Percentiles rank a stretch among this genome's conserved stretches.
These are phyloP conservation scores for Akanthomyces dipterigenus DNA, from an alignment of 2,329 filamentous ascomycete species.

Conservation along the genomic window DNA sequence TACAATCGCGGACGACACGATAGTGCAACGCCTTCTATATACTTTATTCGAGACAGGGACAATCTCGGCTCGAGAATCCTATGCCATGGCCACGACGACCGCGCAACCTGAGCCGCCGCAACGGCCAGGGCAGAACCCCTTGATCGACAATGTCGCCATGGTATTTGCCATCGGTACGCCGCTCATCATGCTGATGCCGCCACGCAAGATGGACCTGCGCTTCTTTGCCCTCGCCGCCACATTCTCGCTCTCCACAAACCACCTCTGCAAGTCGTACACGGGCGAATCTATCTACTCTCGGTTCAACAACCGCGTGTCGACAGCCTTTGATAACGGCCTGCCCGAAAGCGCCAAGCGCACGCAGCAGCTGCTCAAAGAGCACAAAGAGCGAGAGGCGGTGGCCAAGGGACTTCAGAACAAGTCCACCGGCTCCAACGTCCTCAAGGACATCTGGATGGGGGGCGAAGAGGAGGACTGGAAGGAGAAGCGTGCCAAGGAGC, in stretches of 20 bases:
- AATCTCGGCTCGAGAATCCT: background rate
- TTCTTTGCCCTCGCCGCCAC: slow-evolving; percentile 42
- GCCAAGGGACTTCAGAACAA: slow-evolving; percentile 19
- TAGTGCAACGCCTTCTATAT: background rate
- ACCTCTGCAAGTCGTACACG: slow-evolving; percentile 50
- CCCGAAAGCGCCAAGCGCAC: slow-evolving; percentile 48
- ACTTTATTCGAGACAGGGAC: background rate
- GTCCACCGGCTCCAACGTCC: slow-evolving; percentile 26
- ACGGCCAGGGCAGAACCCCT: slow-evolving; percentile 27
- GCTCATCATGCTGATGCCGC: slow-evolving; percentile 43
- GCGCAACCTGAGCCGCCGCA: slow-evolving; percentile 1
- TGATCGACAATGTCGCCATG: slow-evolving; percentile 42
- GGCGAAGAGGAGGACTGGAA: slow-evolving; percentile 49
- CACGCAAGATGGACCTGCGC: slow-evolving; percentile 44
- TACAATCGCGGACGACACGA: background rate
- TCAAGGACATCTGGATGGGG: slow-evolving; percentile 53
- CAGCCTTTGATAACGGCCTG: slow-evolving; percentile 45
- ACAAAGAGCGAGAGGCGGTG: slow-evolving; percentile 33
- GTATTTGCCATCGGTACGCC: slow-evolving; percentile 41
- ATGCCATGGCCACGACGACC: slow-evolving; percentile 4
- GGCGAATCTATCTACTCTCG: slow-evolving; percentile 46
- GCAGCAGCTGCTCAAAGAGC: slow-evolving; percentile 40
- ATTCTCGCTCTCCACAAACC: slow-evolving; percentile 47
- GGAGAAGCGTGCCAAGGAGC: slow-evolving; percentile 43
- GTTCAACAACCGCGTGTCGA: slow-evolving; percentile 35